Evolutionary conservation across 2,329 filamentous ascomycete species (phyloP).

Genomic region (Fusarium musae): DNA sequence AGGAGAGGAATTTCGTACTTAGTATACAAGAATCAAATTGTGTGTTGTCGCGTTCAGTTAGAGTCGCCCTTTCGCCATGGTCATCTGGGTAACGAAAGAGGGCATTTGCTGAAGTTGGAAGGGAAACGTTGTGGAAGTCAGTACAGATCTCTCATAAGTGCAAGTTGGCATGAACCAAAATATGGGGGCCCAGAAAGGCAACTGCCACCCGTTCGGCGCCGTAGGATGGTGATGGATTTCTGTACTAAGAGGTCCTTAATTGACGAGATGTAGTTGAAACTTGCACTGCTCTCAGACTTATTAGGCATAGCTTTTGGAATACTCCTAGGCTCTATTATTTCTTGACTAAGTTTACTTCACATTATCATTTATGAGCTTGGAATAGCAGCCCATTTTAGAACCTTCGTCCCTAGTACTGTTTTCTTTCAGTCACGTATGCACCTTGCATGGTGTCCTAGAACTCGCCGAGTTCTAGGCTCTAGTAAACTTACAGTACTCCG

Average conservation of each 20-base stretch:
- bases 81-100: constrained; percentile 23
- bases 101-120: constrained; percentile 34
- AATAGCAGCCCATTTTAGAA: background rate
- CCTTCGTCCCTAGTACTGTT: background rate
- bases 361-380: background rate
- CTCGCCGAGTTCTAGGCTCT: constrained; percentile 18
- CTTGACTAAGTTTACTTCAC: background rate
- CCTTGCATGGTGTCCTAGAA: constrained; percentile 1
- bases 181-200: constrained; percentile 32
- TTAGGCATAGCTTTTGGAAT: too few species aligned
- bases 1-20: constrained; percentile 34
- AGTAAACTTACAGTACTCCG: background rate
- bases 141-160: constrained; percentile 44
- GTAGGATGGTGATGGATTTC: constrained; percentile 2
- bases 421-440: background rate
- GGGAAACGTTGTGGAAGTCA: constrained; percentile 40
- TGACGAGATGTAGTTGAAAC: background rate
- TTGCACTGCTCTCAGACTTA: background rate
- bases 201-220: constrained; percentile 29
- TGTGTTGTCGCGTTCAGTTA: constrained; percentile 22
- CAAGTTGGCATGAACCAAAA: constrained; percentile 47
- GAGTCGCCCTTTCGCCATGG: constrained; percentile 38
- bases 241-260: background rate
- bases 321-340: background rate
- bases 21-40: constrained; percentile 42